Conservation (phyloP, 306 rosid species). For the Hylodesmum podocarpum region DNA sequence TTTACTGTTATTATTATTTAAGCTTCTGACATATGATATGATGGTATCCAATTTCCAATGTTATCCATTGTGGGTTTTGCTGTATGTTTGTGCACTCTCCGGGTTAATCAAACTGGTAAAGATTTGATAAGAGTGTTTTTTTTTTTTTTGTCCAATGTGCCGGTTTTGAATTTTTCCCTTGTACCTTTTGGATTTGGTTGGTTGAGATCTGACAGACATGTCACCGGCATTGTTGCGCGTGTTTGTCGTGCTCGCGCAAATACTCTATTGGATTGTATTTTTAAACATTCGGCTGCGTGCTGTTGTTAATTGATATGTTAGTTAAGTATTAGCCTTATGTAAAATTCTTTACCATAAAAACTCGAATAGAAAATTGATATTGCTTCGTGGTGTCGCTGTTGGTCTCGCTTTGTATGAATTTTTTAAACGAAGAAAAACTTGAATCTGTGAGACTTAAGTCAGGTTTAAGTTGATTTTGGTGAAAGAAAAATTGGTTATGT, state of each 20-base stretch:
- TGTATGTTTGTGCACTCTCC: neutral
- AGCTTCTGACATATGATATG: neutral
- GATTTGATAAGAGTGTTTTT: too few relatives aligned
- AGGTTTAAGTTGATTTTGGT: neutral
- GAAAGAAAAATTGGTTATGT: neutral
- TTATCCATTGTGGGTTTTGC: neutral
- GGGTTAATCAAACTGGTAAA: neutral
- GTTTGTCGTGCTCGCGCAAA: constrained; percentile 26
- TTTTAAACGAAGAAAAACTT: neutral
- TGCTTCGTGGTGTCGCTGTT: neutral
- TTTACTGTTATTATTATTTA: neutral
- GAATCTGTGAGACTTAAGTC: neutral
- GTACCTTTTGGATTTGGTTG: constrained; percentile 15
- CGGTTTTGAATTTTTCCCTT: too few relatives aligned
- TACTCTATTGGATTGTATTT: constrained; percentile 7
- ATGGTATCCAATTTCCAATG: neutral
- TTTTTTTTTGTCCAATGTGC: too few relatives aligned
- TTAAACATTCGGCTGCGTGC: neutral
- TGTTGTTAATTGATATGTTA: too few relatives aligned
- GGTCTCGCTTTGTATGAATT: neutral
- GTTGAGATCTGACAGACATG: constrained; percentile 34
- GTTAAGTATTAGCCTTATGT: neutral
- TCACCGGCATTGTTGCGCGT: constrained; percentile 42
- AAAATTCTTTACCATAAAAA: neutral
- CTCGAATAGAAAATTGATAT: too few relatives aligned